These are phyloP conservation scores for Sideroxylon spinosum DNA, from an alignment of 179 eudicot genomes.

Conservation along the genomic window DNA sequence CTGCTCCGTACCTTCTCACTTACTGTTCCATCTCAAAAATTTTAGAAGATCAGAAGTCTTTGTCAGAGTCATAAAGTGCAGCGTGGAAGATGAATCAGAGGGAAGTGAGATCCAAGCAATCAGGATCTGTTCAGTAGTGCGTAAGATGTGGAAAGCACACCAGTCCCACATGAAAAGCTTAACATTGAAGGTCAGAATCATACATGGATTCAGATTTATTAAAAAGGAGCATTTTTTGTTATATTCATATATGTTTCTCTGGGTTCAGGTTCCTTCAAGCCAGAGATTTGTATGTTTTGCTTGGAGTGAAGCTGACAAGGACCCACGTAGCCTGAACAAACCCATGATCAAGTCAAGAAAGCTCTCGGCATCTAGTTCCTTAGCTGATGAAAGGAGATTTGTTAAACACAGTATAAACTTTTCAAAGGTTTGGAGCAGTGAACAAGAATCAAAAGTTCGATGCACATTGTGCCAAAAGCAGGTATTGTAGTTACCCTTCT, in stretches of 20 bases:
- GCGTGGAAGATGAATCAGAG: constrained; percentile 51
- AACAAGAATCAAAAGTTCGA: constrained; percentile 59
- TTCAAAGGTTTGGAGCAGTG: constrained; percentile 88
- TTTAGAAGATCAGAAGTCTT: constrained; percentile 70
- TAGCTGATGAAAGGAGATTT: constrained; percentile 55
- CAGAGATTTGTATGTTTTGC: constrained; percentile 66
- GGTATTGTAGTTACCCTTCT: constrained; percentile 35
- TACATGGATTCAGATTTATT: constrained; percentile 5
- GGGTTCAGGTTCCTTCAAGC: constrained; percentile 81
- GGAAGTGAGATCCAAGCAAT: constrained; percentile 62
- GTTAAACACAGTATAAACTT: constrained; percentile 64
- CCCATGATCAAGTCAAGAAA: constrained; percentile 53
- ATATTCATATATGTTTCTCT: constrained; percentile 11
- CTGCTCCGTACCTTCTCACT: constrained; percentile 57
- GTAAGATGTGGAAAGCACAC: constrained; percentile 87
- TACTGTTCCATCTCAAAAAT: constrained; percentile 78
- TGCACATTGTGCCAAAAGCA: constrained; percentile 71
- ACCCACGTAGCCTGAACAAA: constrained; percentile 39
- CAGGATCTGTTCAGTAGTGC: constrained; percentile 64
- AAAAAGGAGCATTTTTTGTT: not conserved
- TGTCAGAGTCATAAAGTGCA: constrained; percentile 83
- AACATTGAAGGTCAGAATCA: constrained; percentile 52
- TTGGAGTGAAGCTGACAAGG: constrained; percentile 58
- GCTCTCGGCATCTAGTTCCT: constrained; percentile 54
- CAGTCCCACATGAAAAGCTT: constrained; percentile 51